These are phyloP conservation scores for Zizania palustris DNA, from an alignment of 202 grass and related monocot genomes.

Conservation along the genomic window DNA sequence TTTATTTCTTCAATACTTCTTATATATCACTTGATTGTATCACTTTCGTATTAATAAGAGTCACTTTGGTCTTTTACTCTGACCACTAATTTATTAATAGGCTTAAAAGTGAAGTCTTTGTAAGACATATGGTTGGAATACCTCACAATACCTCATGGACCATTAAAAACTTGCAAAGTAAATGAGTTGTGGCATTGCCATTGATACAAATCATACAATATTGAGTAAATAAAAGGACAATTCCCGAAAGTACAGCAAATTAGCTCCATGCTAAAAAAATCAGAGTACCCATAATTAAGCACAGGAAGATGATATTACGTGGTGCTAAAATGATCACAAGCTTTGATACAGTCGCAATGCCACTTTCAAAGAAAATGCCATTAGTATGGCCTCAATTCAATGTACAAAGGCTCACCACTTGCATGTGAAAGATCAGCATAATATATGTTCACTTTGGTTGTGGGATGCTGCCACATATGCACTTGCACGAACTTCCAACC, in stretches of 20 bases:
- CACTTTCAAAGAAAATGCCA: constrained; percentile 3
- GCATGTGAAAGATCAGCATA: constrained; percentile 3
- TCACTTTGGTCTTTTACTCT: too few species aligned
- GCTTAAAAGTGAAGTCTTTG: too few species aligned
- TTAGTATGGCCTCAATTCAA: neutral
- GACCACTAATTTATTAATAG: too few species aligned
- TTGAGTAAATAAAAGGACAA: too few species aligned
- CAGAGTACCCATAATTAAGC: neutral
- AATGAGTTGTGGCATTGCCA: too few species aligned
- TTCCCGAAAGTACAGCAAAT: neutral
- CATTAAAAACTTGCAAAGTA: too few species aligned
- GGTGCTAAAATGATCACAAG: constrained; percentile 14
- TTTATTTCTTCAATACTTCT: too few species aligned
- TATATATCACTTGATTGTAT: too few species aligned
- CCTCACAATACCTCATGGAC: too few species aligned
- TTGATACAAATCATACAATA: too few species aligned
- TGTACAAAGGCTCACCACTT: neutral
- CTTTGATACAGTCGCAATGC: neutral
- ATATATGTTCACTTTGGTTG: neutral
- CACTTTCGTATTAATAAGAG: too few species aligned
- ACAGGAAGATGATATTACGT: neutral
- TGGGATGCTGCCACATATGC: constrained; percentile 1
- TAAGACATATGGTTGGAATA: too few species aligned
- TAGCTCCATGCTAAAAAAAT: neutral
- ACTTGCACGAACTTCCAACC: neutral